phyloP scores from a whole-genome alignment of 23 red algal genomes.

The Gracilaria domingensis region DNA sequence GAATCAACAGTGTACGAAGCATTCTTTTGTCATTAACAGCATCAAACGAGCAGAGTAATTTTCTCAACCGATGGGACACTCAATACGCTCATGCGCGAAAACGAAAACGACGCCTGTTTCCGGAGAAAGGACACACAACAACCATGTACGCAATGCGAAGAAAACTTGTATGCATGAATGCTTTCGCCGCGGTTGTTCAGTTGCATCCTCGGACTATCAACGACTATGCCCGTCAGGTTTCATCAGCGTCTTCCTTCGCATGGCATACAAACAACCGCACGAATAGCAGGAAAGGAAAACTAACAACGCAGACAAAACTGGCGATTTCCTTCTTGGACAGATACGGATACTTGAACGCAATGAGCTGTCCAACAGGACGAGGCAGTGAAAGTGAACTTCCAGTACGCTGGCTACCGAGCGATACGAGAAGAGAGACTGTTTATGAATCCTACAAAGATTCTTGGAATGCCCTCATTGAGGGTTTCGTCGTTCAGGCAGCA shows the following conservation, averaged over 20 bases:
- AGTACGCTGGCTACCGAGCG: constrained; percentile 9
- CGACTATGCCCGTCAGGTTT: background rate
- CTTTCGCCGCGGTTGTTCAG: background rate
- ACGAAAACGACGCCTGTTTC: background rate
- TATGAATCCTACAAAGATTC: background rate
- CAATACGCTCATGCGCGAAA: background rate
- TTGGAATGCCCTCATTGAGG: background rate
- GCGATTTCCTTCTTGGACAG: constrained; percentile 6
- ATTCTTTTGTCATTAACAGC: too few relatives aligned
- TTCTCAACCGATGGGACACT: background rate
- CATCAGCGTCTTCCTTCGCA: background rate
- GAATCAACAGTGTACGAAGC: too few relatives aligned
- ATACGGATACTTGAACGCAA: constrained; percentile 3
- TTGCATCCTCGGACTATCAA: background rate
- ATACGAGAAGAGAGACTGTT: constrained; percentile 7
- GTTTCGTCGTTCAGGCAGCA: constrained; percentile 24
- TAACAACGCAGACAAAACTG: background rate
- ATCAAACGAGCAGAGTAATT: too few relatives aligned
- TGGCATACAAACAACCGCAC: background rate
- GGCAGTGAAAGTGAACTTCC: background rate
- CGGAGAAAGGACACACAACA: background rate
- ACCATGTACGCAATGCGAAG: background rate
- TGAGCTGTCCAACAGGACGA: constrained; percentile 6
- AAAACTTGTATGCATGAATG: background rate
- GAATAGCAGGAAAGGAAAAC: background rate